Conservation (phyloP, 768 basidiomycete genomes). For the Rhizopogon rudus region DNA sequence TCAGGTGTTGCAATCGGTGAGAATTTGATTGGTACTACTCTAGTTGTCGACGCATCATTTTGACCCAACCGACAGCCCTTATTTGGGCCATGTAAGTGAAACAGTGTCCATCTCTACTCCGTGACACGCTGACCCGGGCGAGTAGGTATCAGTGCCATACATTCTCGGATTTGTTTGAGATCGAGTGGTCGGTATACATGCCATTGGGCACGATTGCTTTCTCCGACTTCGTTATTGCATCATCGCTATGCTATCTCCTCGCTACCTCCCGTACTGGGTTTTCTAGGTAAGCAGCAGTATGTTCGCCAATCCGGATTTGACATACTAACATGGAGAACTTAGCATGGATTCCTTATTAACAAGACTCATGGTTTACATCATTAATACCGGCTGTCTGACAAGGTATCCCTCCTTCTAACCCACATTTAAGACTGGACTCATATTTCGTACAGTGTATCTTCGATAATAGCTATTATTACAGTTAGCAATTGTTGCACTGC, state of each 20-base stretch:
- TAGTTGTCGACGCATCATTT: not conserved
- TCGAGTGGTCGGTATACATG: not conserved
- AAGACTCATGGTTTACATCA: not conserved
- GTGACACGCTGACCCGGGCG: not conserved
- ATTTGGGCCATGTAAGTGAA: not conserved
- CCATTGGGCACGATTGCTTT: not conserved
- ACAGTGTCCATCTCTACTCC: not conserved
- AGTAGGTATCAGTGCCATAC: not conserved
- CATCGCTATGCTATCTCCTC: slow-evolving; percentile 1
- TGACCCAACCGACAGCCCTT: not conserved
- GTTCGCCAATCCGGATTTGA: not conserved
- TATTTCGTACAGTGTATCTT: not conserved
- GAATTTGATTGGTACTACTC: not conserved
- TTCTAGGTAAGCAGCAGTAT: not conserved
- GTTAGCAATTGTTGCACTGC: not conserved
- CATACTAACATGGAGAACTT: not conserved
- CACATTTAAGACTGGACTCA: not conserved
- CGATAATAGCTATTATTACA: not conserved
- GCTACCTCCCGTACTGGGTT: not conserved
- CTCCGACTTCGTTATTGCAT: not conserved
- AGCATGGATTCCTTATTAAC: not conserved
- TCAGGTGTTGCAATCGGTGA: not conserved
- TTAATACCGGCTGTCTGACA: not conserved
- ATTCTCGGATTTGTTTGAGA: not conserved
- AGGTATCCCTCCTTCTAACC: not conserved